Base-by-base conservation (phyloP, 305 asterid species). In the Solanum chacoense region DNA sequence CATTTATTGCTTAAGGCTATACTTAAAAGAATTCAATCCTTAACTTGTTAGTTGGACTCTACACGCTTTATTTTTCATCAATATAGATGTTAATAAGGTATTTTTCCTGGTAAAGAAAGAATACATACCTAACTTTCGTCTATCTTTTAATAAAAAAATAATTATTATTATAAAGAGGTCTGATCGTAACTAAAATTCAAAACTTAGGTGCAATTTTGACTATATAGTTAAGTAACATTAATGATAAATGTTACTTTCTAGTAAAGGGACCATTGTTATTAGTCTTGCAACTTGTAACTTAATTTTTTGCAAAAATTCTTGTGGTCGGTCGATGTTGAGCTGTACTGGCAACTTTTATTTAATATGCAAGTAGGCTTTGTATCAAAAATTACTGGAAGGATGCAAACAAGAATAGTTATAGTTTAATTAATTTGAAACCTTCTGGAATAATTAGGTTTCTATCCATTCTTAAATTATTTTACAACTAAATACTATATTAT, bases 261-360 rank as follows among this genome's bases (percentile, higher is more conserved):
- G 45, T 84, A 55, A 31, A 50, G 73, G 86, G 29, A 20, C 72
- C 73, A 55, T 84, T 20, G 74, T 13, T 71, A 32, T 36, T 55
- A 32, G 50, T 84, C 87, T 84, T 32, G 31, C 87, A 84, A 32
- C 32, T 84, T 84, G 50, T 32, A 84, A 55, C 45, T 84, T 84
- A 50, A 50, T 84, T 50, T 55, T 50, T 22, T 50, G 73, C 31
- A 55, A n/a, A 84, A 55, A 31, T 55, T 34, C 87, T 55, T 84
- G 5, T 84, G 80, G 83, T 86, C 42, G 88, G 84, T 86, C 7
- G 88, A 86, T 40, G 84, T 73, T 86, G 84, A 86, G 88, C 50
- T 86, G 88, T 86, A 29, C 50, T 73, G 11, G 71, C 84, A 55
- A 84, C 45, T 24, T 59, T 59, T 29, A 42, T 72, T 86, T 65